Percentiles rank a stretch among this genome's conserved stretches.
Evolutionary conservation across 208 protist species (phyloP).

Genomic region (Acanthamoeba sp.): DNA sequence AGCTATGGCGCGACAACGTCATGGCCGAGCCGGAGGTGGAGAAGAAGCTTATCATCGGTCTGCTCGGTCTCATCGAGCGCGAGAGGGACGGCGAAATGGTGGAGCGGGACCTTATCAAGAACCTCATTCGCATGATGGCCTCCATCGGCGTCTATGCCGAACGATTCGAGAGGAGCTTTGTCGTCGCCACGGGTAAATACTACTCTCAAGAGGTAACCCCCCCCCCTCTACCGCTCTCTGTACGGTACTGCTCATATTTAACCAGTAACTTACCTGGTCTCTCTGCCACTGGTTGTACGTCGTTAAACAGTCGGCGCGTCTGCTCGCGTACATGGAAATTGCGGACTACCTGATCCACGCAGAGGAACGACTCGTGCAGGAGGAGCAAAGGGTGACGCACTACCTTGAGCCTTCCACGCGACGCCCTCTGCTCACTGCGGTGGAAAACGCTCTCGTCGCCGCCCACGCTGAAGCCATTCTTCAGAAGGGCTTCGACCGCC

Average conservation of each 20-base stretch:
- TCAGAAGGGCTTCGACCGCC: slow-evolving; percentile 59
- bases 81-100: slow-evolving; percentile 84
- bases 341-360: slow-evolving; percentile 84
- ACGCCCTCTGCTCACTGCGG: slow-evolving; percentile 67
- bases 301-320: not conserved
- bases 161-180: slow-evolving; percentile 84
- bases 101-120: slow-evolving; percentile 21
- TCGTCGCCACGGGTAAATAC: slow-evolving; percentile 78
- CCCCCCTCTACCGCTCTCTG: not conserved
- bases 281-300: not conserved
- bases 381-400: slow-evolving; percentile 80
- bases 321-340: slow-evolving; percentile 52
- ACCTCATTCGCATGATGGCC: slow-evolving; percentile 77
- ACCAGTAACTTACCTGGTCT: no score
- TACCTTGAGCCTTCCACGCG: slow-evolving; percentile 83
- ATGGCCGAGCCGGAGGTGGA: slow-evolving; percentile 72
- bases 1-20: slow-evolving; percentile 78
- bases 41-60: slow-evolving; percentile 72
- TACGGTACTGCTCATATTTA: no score
- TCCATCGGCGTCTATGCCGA: slow-evolving; percentile 77
- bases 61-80: slow-evolving; percentile 78
- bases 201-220: slow-evolving; percentile 1
- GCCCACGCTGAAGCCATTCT: slow-evolving; percentile 79
- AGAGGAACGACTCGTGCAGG: slow-evolving; percentile 78
- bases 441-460: slow-evolving; percentile 82